Evolutionary conservation across 768 basidiomycete genomes (phyloP).

Genomic region (Termitomyces sp.): DNA sequence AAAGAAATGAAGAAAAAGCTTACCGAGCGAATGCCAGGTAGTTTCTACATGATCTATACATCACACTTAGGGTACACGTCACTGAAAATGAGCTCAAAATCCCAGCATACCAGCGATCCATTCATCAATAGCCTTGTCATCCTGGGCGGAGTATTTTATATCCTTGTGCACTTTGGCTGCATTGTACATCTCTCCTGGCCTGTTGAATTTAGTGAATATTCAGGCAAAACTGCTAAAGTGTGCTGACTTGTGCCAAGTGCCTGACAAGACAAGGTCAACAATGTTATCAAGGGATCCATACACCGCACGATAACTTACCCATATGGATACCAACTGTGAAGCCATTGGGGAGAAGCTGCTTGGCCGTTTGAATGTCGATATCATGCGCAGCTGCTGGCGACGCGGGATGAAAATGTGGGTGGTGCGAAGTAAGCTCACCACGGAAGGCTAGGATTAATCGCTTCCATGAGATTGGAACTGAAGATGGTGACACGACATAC

Average conservation of each 20-base stretch:
- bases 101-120: slow-evolving; percentile 45
- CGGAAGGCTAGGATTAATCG: slow-evolving; percentile 44
- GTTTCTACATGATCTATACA: slow-evolving; percentile 64
- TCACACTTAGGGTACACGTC: background rate
- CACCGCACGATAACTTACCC: slow-evolving; percentile 29
- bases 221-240: background rate
- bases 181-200: slow-evolving; percentile 48
- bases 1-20: slow-evolving; percentile 7
- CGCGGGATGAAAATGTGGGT: slow-evolving; percentile 69
- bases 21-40: slow-evolving; percentile 68
- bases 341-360: slow-evolving; percentile 50
- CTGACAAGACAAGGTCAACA: slow-evolving; percentile 10
- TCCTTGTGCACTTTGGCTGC: slow-evolving; percentile 55
- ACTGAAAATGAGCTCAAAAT: background rate
- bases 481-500: slow-evolving; percentile 22
- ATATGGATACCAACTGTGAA: slow-evolving; percentile 71
- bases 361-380: slow-evolving; percentile 65
- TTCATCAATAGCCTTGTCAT: slow-evolving; percentile 68
- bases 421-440: slow-evolving; percentile 66
- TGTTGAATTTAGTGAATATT: slow-evolving; percentile 7
- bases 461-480: background rate
- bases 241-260: slow-evolving; percentile 48
- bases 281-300: background rate
- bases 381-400: slow-evolving; percentile 55
- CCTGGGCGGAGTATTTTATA: slow-evolving; percentile 60